Percentiles rank a stretch among this genome's conserved stretches.
phyloP scores from a whole-genome alignment of 1,284 basidiomycete species.

The Omphalotus olearius region DNA sequence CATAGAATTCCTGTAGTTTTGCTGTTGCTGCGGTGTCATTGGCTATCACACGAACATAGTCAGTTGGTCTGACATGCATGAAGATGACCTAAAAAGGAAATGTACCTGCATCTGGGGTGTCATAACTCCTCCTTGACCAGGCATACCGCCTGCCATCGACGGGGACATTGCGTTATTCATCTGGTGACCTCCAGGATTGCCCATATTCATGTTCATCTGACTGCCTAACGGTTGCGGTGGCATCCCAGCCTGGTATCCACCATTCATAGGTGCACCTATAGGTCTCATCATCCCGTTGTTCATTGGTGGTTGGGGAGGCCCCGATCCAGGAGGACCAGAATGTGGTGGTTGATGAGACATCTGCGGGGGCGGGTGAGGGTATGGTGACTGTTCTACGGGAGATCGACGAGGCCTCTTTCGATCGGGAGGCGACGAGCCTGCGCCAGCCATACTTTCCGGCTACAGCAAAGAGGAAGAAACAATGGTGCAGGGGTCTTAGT shows the following conservation, averaged over 20 bases:
- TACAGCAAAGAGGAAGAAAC: constrained; percentile 9
- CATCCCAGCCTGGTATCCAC: constrained; percentile 17
- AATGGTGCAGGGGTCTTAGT: not conserved
- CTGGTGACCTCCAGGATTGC: constrained; percentile 5
- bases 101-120: constrained; percentile 33
- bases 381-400: constrained; percentile 34
- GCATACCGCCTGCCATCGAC: constrained; percentile 18
- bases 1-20: not conserved
- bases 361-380: constrained; percentile 13
- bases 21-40: not conserved
- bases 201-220: constrained; percentile 8
- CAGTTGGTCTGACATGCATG: not conserved
- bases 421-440: constrained; percentile 59
- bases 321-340: constrained; percentile 13
- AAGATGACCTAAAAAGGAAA: not conserved
- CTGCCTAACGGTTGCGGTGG: constrained; percentile 25
- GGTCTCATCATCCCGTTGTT: not conserved
- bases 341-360: constrained; percentile 25
- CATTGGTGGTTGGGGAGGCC: not conserved
- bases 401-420: constrained; percentile 58
- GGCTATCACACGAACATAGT: constrained; percentile 4
- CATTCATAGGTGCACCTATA: constrained; percentile 4
- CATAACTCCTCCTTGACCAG: constrained; percentile 26
- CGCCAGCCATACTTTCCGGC: constrained; percentile 9
- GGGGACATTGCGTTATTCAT: constrained; percentile 11